Evolutionary conservation across 768 basidiomycete species (phyloP), one percentile per base, ranked within the genome.

Genomic region (Calocybe gangraenosa): DNA sequence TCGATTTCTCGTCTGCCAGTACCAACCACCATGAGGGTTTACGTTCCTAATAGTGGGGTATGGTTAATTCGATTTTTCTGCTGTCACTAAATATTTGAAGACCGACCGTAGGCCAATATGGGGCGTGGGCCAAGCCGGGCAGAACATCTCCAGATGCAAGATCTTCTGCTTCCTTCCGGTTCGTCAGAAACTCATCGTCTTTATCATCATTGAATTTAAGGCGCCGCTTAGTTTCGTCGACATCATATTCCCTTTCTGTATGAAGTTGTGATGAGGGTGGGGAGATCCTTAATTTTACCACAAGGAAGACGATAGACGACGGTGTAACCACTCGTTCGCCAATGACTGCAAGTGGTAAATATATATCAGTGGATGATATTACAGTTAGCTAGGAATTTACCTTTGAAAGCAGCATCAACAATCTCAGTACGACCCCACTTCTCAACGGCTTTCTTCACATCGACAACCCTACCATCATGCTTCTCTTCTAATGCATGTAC

Each of bases 21-120:
- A 95, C 75, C 42, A 95, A 71, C 87, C 92, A 94, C 91, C 92
- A 98, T 18, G 80, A 75, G 0, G 94, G 87, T 65, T 89, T 94
- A 48, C 92, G 91, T 44, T 83, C 74, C 90, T 94, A 42, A 55
- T 32, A 30, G 42, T 11, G 46, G 40, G 40, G 20, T 44, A 15
- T 47, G 20, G 50, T 32, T 17, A 3, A 9, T 28, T 28, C 5
- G 25, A 5, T 28, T 6, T 28, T 6, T 28, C 25, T 28, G 25
- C 25, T 28, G 25, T 28, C 11, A 6, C 6, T 28, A 11, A 28
- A 28, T 28, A 6, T 28, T 28, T 28, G 25, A 11, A 11, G 25
- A 28, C 34, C 34, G n/a, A 35, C 34, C 34, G 14, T 4, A 45
- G 95, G 92, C 92, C 92, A 98, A 58, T 79, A 76, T 3, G 95